phyloP scores from a whole-genome alignment of 108 stramenopile species.

The Chaetoceros tenuissimus region DNA sequence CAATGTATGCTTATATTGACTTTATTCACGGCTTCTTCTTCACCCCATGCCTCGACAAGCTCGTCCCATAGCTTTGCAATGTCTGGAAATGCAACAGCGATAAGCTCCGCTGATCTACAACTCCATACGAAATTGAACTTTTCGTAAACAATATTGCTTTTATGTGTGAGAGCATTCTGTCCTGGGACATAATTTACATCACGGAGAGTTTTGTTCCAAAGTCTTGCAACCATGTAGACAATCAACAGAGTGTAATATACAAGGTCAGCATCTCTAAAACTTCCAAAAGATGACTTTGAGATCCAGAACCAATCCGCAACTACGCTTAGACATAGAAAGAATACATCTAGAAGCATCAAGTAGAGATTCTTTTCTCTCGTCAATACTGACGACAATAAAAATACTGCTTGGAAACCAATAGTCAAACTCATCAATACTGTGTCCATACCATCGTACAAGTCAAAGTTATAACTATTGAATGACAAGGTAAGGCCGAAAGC shows the following conservation, averaged over 20 bases:
- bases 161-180: neutral
- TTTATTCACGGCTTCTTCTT: slow-evolving; percentile 26
- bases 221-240: slow-evolving; percentile 22
- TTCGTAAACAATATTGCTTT: slow-evolving; percentile 4
- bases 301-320: slow-evolving; percentile 25
- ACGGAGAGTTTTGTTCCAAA: slow-evolving; percentile 22
- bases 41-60: slow-evolving; percentile 24
- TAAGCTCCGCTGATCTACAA: slow-evolving; percentile 21
- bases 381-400: slow-evolving; percentile 10
- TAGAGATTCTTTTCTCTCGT: slow-evolving; percentile 17
- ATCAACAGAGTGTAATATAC: slow-evolving; percentile 5
- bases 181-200: slow-evolving; percentile 9
- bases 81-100: slow-evolving; percentile 21
- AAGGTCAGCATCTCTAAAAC: slow-evolving; percentile 6
- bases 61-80: slow-evolving; percentile 17
- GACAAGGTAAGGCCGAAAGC: slow-evolving; percentile 20
- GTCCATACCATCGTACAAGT: slow-evolving; percentile 11
- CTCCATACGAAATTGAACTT: slow-evolving; percentile 26
- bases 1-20: too few species aligned
- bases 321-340: slow-evolving; percentile 6
- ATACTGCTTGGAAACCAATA: slow-evolving; percentile 22
- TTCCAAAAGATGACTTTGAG: too few species aligned
- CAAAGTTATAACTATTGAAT: slow-evolving; percentile 23
- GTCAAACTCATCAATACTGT: slow-evolving; percentile 18
- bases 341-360: slow-evolving; percentile 20